Conservation (phyloP, 2,329 filamentous ascomycete genomes). For the Venturia oleaginea region DNA sequence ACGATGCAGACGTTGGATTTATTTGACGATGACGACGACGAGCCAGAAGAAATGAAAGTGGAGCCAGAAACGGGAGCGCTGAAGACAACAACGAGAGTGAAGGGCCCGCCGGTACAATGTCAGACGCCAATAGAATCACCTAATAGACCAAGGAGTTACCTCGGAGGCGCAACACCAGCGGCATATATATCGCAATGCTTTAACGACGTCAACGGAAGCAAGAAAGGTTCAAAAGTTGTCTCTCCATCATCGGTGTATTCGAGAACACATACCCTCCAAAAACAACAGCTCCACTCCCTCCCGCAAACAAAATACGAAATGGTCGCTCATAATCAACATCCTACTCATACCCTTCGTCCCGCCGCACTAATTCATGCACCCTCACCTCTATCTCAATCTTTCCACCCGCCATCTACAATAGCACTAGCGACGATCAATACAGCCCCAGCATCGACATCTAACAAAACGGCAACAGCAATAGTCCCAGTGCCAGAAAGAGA, state of each 20-base stretch:
- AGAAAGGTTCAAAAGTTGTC: not conserved
- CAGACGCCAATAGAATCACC: not conserved
- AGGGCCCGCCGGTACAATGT: not conserved
- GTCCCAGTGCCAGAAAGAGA: not conserved
- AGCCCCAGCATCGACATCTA: not conserved
- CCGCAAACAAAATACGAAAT: not conserved
- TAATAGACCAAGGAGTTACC: slow-evolving; percentile 4
- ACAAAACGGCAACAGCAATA: not conserved
- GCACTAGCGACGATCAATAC: not conserved
- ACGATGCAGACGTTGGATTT: slow-evolving; percentile 25
- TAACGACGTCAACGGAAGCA: not conserved
- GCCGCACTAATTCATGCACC: not conserved
- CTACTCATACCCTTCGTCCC: not conserved
- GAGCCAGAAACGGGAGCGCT: not conserved
- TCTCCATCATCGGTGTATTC: not conserved
- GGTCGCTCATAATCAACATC: not conserved
- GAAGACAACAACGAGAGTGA: not conserved
- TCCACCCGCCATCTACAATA: not conserved
- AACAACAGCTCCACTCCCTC: not conserved
- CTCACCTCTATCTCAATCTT: slow-evolving; percentile 3
- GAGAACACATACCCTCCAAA: not conserved
- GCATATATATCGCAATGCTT: slow-evolving; percentile 3
- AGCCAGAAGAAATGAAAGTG: slow-evolving; percentile 15
- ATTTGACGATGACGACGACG: slow-evolving; percentile 22
- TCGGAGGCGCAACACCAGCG: slow-evolving; percentile 1